Conservation (phyloP, 108 stramenopile genomes). For the Cylindrotheca closterium region DNA sequence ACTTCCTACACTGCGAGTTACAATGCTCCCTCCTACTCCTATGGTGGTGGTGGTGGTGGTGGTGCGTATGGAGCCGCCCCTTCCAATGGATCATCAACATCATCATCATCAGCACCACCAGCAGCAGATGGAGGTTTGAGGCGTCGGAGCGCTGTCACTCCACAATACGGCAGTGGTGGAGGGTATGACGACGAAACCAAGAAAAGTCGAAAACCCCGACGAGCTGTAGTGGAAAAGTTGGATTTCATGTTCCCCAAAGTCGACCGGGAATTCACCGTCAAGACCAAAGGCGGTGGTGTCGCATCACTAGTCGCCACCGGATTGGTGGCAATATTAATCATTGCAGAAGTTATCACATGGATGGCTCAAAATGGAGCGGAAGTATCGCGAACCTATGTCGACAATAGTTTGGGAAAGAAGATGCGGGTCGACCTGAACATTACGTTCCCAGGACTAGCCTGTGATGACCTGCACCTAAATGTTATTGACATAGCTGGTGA, state of each 20-base stretch:
- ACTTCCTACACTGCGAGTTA: conserved; percentile 3
- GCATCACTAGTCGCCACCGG: conserved; percentile 53
- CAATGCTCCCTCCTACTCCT: not conserved
- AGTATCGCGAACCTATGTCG: conserved; percentile 65
- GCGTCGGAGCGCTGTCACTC: conserved; percentile 16
- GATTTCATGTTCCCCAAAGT: conserved; percentile 88
- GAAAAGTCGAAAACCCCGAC: conserved; percentile 28
- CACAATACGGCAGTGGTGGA: conserved; percentile 2
- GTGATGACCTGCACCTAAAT: conserved; percentile 95
- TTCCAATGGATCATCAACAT: not conserved
- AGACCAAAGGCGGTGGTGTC: conserved; percentile 67
- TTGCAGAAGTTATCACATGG: conserved; percentile 65
- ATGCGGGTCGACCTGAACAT: conserved; percentile 94
- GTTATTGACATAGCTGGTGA: conserved; percentile 99
- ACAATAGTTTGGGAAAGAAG: conserved; percentile 81
- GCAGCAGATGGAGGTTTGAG: conserved; percentile 9
- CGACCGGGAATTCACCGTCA: conserved; percentile 67
- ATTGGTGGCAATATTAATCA: conserved; percentile 48
- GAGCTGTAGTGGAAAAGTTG: conserved; percentile 43
- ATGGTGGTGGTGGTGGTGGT: conserved; percentile 5
- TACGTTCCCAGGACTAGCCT: conserved; percentile 93
- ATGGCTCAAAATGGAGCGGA: conserved; percentile 40
- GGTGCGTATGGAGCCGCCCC: conserved; percentile 6
- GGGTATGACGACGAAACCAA: conserved; percentile 16
- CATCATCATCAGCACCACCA: not conserved